Evolutionary conservation across 345 rosid genomes (phyloP), one percentile per base, ranked within the genome.

Genomic region (Eucalyptus erythrocorys): DNA sequence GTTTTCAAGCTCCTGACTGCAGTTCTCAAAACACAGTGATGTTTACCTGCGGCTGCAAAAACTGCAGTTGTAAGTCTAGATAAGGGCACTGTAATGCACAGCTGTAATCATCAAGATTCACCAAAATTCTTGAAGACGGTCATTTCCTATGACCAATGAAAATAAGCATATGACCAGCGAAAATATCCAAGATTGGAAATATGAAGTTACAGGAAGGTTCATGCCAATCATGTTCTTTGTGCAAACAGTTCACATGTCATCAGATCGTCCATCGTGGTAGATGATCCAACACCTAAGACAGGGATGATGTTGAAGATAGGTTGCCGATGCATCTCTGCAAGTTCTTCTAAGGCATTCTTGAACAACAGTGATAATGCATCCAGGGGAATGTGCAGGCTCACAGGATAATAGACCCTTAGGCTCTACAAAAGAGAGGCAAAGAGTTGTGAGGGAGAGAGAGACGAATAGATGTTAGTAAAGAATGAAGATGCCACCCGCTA

Each of bases 161-260:
- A 19, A 76, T 37, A 76, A 37, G 14, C 27, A 76, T 51, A 51
- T 37, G 82, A 22, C 84, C 84, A 21, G 15, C 47, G 0, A 76
- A 47, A 40, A 76, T 26, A 12, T 40, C 84, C 16, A 11, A 21
- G 47, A 76, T 10, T 76, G 26, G 30, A 37, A 76, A 21, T 10
- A 76, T 40, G 7, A 34, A 71, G 81, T 71, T 37, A 76, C 42
- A 40, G 47, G 47, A 37, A 37, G 42, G 84, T 37, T 21, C 24
- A 1, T 11, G 84, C 47, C 24, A 40, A 47, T 93, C 93, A 95
- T 45, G 91, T 93, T 92, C 92, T 96, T 88, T 89, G 93, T 17
- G 96, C 94, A 66, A 96, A 91, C 85, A 96, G 90, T 89, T 96
- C 99, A 86, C 96, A 96, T 8, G 97, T 92, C 90, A 98, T 90